Evolutionary conservation across 2,329 filamentous ascomycete species (phyloP), one percentile per base, ranked within the genome.

Genomic region (Corinectria fuckeliana): DNA sequence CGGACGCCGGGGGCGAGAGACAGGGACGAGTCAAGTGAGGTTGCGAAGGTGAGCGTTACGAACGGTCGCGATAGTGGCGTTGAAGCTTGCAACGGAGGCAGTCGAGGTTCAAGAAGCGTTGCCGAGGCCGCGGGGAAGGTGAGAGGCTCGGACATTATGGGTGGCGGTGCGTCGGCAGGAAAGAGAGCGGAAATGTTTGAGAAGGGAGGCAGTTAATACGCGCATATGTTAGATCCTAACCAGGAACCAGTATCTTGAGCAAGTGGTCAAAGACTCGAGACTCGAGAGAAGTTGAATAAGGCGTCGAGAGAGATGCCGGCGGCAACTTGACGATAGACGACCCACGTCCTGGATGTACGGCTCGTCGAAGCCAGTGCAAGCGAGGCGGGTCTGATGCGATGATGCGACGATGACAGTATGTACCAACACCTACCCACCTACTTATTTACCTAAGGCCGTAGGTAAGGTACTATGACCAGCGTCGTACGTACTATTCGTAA

Each of bases 11-110:
- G 92, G 0, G 88, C 83, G 25, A 94, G 82, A 2, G 93, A 86
- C 50, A 96, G 83, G 53, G 88, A 86, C 38, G 90, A 89, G 78
- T 98, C 94, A 66, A 99, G 88, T 4, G 93, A 97, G 6, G 89
- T 90, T 20, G 95, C 94, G 76, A 93, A 98, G 11, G 94, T 97
- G 38, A 97, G 82, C 2, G 93, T 97, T 49, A 92, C 84, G 72
- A 84, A 85, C 10, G 81, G 80, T 9, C 72, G 68, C 2, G 36
- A 25, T 5, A 25, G 28, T 10, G 59, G 38, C 7, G 57, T 25
- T 25, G 48, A 32, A n/a, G 51, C 20, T 2, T 44, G 26, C 2
- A 56, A 23, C 7, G 57, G 59, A 1, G 77, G 77, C 6, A 79
- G 69, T 18, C 74, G 74, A 28, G 70, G 57, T 50, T 77, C 72